Evolutionary conservation across 2,329 filamentous ascomycete genomes (phyloP).

Genomic region (Myriosclerotinia duriaeana): DNA sequence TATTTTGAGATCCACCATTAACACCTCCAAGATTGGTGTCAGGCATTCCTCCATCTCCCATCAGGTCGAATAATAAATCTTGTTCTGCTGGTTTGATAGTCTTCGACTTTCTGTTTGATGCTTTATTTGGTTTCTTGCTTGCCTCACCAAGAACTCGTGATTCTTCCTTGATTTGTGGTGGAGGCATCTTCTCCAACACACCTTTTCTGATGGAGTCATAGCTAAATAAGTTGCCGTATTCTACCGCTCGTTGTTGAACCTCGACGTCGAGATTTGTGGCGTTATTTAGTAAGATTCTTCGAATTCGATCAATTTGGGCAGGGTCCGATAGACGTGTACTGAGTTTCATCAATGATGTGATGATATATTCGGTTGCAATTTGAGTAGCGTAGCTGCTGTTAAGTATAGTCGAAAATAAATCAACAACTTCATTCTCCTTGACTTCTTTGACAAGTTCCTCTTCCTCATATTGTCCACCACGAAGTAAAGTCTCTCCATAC

Average conservation of each 20-base stretch:
- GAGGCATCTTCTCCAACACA: conserved; percentile 95
- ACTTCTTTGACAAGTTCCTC: conserved; percentile 81
- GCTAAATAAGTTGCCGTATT: conserved; percentile 92
- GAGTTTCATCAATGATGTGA: conserved; percentile 91
- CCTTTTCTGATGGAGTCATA: conserved; percentile 84
- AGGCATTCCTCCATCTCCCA: conserved; percentile 75
- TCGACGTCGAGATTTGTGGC: conserved; percentile 91
- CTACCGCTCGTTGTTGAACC: conserved; percentile 91
- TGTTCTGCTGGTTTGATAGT: conserved; percentile 82
- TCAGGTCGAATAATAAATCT: conserved; percentile 87
- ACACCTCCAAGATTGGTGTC: conserved; percentile 62
- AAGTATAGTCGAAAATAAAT: conserved; percentile 87
- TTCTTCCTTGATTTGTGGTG: conserved; percentile 94
- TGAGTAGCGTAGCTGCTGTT: conserved; percentile 94
- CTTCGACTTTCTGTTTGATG: conserved; percentile 72
- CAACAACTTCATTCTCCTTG: conserved; percentile 84
- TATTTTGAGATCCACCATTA: conserved; percentile 67
- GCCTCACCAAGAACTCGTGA: conserved; percentile 86
- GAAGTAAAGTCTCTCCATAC: conserved; percentile 86
- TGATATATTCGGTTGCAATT: conserved; percentile 90
- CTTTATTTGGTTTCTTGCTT: conserved; percentile 64
- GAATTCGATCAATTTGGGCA: conserved; percentile 82
- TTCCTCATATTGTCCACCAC: conserved; percentile 88
- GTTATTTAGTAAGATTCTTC: conserved; percentile 72
- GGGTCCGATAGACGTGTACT: conserved; percentile 82